Percentiles rank a stretch among this genome's conserved stretches.
Conservation (phyloP, 495 filamentous ascomycete genomes). For the Physcia stellaris region DNA sequence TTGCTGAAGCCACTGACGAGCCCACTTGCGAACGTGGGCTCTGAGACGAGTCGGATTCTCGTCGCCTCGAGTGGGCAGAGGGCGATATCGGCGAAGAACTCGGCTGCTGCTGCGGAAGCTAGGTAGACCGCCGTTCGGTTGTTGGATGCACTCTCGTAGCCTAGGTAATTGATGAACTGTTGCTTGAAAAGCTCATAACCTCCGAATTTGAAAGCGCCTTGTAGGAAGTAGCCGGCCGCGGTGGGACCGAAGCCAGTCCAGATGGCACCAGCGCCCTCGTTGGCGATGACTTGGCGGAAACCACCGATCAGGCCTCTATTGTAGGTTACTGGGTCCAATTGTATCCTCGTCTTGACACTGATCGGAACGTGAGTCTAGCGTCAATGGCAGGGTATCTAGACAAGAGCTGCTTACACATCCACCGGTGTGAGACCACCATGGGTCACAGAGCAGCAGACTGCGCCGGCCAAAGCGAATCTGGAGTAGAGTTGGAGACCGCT, state of each 20-base stretch:
- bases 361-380: slow-evolving; percentile 14
- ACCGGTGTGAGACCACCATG: slow-evolving; percentile 87
- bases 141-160: slow-evolving; percentile 65
- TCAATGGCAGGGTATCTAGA: no score
- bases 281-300: slow-evolving; percentile 70
- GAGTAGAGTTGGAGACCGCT: slow-evolving; percentile 51
- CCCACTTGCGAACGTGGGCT: slow-evolving; percentile 75
- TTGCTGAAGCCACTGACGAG: slow-evolving; percentile 71
- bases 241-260: slow-evolving; percentile 81
- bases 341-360: slow-evolving; percentile 91
- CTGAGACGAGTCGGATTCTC: slow-evolving; percentile 85
- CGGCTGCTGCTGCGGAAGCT: slow-evolving; percentile 66
- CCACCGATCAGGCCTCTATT: slow-evolving; percentile 81
- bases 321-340: slow-evolving; percentile 82
- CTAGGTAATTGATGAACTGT: slow-evolving; percentile 71
- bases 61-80: slow-evolving; percentile 91
- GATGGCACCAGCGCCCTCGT: slow-evolving; percentile 78
- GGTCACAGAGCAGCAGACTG: slow-evolving; percentile 87
- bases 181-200: slow-evolving; percentile 96
- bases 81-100: slow-evolving; percentile 91
- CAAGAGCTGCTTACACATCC: slow-evolving; percentile 70
- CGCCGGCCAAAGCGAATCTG: slow-evolving; percentile 84
- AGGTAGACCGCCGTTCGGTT: slow-evolving; percentile 86
- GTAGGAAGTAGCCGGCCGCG: slow-evolving; percentile 85
- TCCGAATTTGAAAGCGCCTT: slow-evolving; percentile 91